phyloP scores from a whole-genome alignment of 1,284 basidiomycete genomes.

The Cutaneotrichosporon sp. region DNA sequence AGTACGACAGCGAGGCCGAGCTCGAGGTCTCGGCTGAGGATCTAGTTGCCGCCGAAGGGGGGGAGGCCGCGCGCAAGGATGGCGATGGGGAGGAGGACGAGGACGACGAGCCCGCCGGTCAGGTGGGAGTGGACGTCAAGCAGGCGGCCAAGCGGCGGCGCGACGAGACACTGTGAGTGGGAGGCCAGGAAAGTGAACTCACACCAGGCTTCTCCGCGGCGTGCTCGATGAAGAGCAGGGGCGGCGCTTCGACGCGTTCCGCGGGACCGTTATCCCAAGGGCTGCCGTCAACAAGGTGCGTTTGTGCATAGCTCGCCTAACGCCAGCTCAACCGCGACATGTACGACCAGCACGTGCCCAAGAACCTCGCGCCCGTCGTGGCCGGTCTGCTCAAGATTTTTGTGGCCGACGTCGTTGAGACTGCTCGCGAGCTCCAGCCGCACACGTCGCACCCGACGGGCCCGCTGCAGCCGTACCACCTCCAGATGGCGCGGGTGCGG shows the following conservation, averaged over 20 bases:
- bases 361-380: slow-evolving; percentile 35
- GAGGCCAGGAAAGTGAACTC: slow-evolving; percentile 9
- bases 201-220: slow-evolving; percentile 36
- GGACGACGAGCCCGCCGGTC: slow-evolving; percentile 10
- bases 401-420: slow-evolving; percentile 47
- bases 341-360: slow-evolving; percentile 42
- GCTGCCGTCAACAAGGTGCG: slow-evolving; percentile 39
- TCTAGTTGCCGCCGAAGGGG: slow-evolving; percentile 19
- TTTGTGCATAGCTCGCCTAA: slow-evolving; percentile 7
- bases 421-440: slow-evolving; percentile 40
- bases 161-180: slow-evolving; percentile 20
- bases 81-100: slow-evolving; percentile 33
- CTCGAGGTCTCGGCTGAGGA: slow-evolving; percentile 29
- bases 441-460: slow-evolving; percentile 37
- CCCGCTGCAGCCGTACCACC: slow-evolving; percentile 45
- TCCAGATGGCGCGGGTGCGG: slow-evolving; percentile 38
- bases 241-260: slow-evolving; percentile 47
- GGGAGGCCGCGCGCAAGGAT: slow-evolving; percentile 12
- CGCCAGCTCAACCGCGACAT: slow-evolving; percentile 43
- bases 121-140: slow-evolving; percentile 15
- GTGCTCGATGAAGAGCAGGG: slow-evolving; percentile 44
- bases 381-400: slow-evolving; percentile 51
- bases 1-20: slow-evolving; percentile 23
- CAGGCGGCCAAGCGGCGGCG: slow-evolving; percentile 20
- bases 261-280: slow-evolving; percentile 35